These are phyloP conservation scores for Crucibulum cyathiforme DNA, from an alignment of 1,284 basidiomycete genomes.

Conservation along the genomic window DNA sequence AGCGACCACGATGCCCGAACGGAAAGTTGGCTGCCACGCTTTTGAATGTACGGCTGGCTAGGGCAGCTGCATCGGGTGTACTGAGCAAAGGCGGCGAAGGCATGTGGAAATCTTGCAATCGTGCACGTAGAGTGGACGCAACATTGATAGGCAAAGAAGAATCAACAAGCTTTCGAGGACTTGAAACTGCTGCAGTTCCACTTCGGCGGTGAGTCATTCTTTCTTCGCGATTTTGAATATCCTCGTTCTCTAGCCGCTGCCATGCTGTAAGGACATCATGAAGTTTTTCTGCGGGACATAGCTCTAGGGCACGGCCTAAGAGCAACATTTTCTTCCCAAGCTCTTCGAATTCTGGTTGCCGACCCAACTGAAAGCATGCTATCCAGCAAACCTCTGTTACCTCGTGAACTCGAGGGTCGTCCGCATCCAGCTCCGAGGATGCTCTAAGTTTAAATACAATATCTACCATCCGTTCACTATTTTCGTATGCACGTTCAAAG, in stretches of 20 bases:
- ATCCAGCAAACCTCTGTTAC: slow-evolving; percentile 87
- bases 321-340: slow-evolving; percentile 70
- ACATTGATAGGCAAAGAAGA: slow-evolving; percentile 34
- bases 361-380: slow-evolving; percentile 84
- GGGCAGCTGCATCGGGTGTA: slow-evolving; percentile 74
- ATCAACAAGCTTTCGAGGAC: slow-evolving; percentile 24
- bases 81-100: slow-evolving; percentile 67
- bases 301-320: slow-evolving; percentile 82
- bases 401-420: slow-evolving; percentile 57
- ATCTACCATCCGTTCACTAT: slow-evolving; percentile 74
- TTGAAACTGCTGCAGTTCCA: slow-evolving; percentile 26
- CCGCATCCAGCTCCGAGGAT: slow-evolving; percentile 36
- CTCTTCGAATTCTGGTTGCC: slow-evolving; percentile 77
- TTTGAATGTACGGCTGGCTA: slow-evolving; percentile 76
- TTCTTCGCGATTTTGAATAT: slow-evolving; percentile 56
- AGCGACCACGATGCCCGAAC: slow-evolving; percentile 58
- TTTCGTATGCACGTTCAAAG: slow-evolving; percentile 74
- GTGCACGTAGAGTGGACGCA: slow-evolving; percentile 60
- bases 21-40: slow-evolving; percentile 81
- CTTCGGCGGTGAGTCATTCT: slow-evolving; percentile 38
- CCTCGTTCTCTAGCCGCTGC: slow-evolving; percentile 71
- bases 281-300: slow-evolving; percentile 85
- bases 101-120: slow-evolving; percentile 68
- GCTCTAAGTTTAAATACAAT: slow-evolving; percentile 57
- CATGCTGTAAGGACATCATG: slow-evolving; percentile 77